Percentiles rank a stretch among this genome's conserved stretches.
Conservation (phyloP, 345 rosid species). For the Pelargonium nanum region DNA sequence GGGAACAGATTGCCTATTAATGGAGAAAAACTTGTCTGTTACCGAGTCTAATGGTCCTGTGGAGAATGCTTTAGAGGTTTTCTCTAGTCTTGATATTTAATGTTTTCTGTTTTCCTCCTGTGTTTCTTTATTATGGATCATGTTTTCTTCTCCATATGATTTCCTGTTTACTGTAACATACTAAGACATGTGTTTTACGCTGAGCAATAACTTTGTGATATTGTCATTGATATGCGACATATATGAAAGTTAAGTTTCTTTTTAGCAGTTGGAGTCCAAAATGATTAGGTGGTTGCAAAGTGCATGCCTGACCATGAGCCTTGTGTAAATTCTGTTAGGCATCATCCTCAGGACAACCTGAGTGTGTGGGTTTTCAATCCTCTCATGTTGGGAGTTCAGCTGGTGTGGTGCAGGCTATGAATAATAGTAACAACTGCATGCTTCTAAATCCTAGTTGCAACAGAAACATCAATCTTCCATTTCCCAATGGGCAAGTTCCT, state of each 20-base stretch:
- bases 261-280: neutral
- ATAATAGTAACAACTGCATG: conserved; percentile 19
- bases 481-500: conserved; percentile 42
- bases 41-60: conserved; percentile 31
- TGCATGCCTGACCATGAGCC: neutral
- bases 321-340: conserved; percentile 22
- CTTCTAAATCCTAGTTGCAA: conserved; percentile 32
- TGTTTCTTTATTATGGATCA: too few species aligned
- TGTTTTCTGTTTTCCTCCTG: too few species aligned
- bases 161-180: too few species aligned
- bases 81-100: neutral
- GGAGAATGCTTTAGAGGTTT: conserved; percentile 43
- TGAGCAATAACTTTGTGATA: too few species aligned
- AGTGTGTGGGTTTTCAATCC: conserved; percentile 27
- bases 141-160: too few species aligned
- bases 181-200: too few species aligned
- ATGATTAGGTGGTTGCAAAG: too few species aligned
- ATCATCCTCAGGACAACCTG: conserved; percentile 40
- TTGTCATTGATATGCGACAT: neutral
- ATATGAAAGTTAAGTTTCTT: neutral
- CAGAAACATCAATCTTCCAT: conserved; percentile 36
- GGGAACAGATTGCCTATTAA: conserved; percentile 22
- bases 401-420: conserved; percentile 19
- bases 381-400: conserved; percentile 5
- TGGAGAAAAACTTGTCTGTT: conserved; percentile 36